Conservation (phyloP, 2,329 filamentous ascomycete species). For the Zelopaecilomyces penicillatus region DNA sequence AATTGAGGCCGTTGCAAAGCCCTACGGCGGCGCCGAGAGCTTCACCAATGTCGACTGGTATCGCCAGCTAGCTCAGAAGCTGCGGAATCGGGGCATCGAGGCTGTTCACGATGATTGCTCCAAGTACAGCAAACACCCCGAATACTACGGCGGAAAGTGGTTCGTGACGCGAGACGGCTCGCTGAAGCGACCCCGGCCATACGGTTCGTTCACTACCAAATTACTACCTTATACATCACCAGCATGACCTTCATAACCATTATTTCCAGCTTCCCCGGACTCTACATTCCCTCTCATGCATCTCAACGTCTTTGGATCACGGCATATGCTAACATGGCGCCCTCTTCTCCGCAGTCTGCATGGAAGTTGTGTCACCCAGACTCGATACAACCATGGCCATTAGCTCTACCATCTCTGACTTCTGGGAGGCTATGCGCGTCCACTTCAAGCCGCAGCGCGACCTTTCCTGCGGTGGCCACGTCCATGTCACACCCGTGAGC, state of each 20-base stretch:
- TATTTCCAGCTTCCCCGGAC: no score
- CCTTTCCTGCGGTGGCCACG: slow-evolving; percentile 29
- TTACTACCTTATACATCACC: neutral
- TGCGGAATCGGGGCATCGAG: slow-evolving; percentile 28
- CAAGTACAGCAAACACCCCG: slow-evolving; percentile 31
- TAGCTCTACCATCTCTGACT: slow-evolving; percentile 26
- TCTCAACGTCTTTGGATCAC: no score
- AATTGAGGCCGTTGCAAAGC: slow-evolving; percentile 29
- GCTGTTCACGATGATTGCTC: slow-evolving; percentile 30
- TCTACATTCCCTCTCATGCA: no score
- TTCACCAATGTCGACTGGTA: slow-evolving; percentile 34
- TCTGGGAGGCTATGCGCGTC: slow-evolving; percentile 34
- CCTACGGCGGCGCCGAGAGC: slow-evolving; percentile 26
- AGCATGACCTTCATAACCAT: neutral
- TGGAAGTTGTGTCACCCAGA: slow-evolving; percentile 33
- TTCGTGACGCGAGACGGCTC: slow-evolving; percentile 33
- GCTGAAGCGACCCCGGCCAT: slow-evolving; percentile 27
- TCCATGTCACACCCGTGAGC: slow-evolving; percentile 30
- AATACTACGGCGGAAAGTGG: slow-evolving; percentile 34
- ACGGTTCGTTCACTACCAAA: slow-evolving; percentile 18
- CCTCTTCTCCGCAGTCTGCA: slow-evolving; percentile 22
- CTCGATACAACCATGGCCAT: slow-evolving; percentile 27
- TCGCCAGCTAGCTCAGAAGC: slow-evolving; percentile 29
- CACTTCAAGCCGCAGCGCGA: slow-evolving; percentile 30
- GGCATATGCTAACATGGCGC: slow-evolving; percentile 2